phyloP scores from a whole-genome alignment of 169 alveolate genomes.

The Plasmodium fragile region DNA sequence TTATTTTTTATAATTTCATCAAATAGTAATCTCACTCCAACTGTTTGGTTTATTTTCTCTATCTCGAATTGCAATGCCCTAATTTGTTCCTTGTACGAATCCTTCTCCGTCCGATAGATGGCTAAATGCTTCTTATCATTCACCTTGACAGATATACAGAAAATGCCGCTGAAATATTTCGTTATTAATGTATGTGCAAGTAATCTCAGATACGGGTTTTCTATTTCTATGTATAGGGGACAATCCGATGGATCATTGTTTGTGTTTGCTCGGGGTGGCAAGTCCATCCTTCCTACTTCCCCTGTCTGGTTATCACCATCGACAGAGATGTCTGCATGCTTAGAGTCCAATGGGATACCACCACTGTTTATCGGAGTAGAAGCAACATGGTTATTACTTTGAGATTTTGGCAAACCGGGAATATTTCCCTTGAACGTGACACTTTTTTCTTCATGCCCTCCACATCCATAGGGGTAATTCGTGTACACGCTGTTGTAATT shows the following conservation, averaged over 20 bases:
- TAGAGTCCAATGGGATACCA: neutral
- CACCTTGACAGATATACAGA: conserved; percentile 84
- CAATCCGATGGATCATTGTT: conserved; percentile 16
- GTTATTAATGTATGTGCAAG: conserved; percentile 89
- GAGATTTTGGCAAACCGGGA: neutral
- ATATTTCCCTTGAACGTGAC: neutral
- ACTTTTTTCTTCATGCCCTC: neutral
- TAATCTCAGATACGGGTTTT: conserved; percentile 89
- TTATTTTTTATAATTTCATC: conserved; percentile 82
- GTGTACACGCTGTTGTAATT: neutral
- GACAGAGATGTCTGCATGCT: neutral
- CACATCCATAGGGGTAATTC: neutral
- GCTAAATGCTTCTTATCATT: conserved; percentile 82
- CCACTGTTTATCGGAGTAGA: neutral
- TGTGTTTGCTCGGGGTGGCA: neutral
- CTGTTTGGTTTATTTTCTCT: conserved; percentile 78
- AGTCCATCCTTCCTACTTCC: neutral
- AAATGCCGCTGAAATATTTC: conserved; percentile 86
- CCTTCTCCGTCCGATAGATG: conserved; percentile 84
- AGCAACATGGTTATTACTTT: neutral
- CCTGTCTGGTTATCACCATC: neutral
- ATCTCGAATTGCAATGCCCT: conserved; percentile 77
- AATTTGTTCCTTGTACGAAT: conserved; percentile 83
- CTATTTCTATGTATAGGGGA: conserved; percentile 87
- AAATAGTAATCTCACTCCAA: conserved; percentile 89